A percentile compares a stretch with the other conserved stretches of the same genome.
Conservation (phyloP, 306 rosid species). For the Glycine latifolia region DNA sequence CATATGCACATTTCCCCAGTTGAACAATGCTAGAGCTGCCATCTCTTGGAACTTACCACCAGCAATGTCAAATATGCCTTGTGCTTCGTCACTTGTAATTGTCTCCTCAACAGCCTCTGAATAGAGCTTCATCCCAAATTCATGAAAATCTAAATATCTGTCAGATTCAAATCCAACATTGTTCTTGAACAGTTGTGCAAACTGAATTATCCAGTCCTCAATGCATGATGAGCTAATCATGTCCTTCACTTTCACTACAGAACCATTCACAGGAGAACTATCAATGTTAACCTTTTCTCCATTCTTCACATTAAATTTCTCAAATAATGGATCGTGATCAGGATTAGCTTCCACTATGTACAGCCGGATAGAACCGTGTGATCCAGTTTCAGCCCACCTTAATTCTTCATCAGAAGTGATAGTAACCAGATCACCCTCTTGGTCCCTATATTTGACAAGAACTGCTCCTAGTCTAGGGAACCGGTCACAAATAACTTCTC, state of each 20-base stretch:
- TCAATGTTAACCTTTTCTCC: slow-evolving; percentile 34
- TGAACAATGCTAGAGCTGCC: slow-evolving; percentile 91
- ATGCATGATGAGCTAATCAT: slow-evolving; percentile 67
- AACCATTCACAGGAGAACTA: slow-evolving; percentile 55
- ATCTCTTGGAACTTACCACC: slow-evolving; percentile 87
- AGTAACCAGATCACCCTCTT: slow-evolving; percentile 92
- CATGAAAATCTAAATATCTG: slow-evolving; percentile 79
- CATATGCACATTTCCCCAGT: slow-evolving; percentile 95
- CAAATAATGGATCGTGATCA: slow-evolving; percentile 68
- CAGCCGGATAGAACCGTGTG: slow-evolving; percentile 68
- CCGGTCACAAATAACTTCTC: slow-evolving; percentile 68
- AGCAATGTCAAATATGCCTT: slow-evolving; percentile 75
- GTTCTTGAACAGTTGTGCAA: slow-evolving; percentile 81
- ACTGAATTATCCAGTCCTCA: slow-evolving; percentile 88
- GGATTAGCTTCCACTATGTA: slow-evolving; percentile 74
- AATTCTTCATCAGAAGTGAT: slow-evolving; percentile 83
- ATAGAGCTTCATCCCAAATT: slow-evolving; percentile 84
- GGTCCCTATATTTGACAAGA: slow-evolving; percentile 85
- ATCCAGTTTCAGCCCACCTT: slow-evolving; percentile 80
- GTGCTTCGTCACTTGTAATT: slow-evolving; percentile 86
- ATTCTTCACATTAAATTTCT: slow-evolving; percentile 48
- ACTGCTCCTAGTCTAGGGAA: slow-evolving; percentile 75
- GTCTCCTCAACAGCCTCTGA: slow-evolving; percentile 96
- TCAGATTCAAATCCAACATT: slow-evolving; percentile 82
- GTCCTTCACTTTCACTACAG: slow-evolving; percentile 54